Percentiles rank a stretch among this genome's conserved stretches.
Conservation (phyloP, 2,329 filamentous ascomycete genomes). For the Apiospora saccharicola region DNA sequence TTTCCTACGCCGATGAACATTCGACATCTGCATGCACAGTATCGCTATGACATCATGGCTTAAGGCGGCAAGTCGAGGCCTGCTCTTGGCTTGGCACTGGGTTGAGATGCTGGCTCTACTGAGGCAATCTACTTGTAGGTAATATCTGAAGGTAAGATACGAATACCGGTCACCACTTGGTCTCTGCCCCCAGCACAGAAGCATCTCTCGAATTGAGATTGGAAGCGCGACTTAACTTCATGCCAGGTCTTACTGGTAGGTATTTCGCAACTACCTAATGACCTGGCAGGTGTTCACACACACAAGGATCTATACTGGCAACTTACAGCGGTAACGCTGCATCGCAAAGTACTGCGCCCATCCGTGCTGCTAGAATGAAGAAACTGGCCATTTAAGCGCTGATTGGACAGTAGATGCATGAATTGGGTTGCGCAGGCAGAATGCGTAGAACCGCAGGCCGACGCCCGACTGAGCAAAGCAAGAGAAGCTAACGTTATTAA, state of each 20-base stretch:
- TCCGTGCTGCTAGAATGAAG: constrained; percentile 15
- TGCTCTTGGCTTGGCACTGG: not conserved
- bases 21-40: not conserved
- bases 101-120: not conserved
- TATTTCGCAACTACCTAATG: not conserved
- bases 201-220: not conserved
- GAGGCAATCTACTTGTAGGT: not conserved
- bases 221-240: not conserved
- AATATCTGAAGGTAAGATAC: not conserved
- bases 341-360: constrained; percentile 19
- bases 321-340: constrained; percentile 13
- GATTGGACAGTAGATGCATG: constrained; percentile 16
- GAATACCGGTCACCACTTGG: not conserved
- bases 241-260: not conserved
- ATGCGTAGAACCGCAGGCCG: constrained; percentile 7
- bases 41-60: not conserved
- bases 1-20: not conserved
- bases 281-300: not conserved
- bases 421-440: constrained; percentile 21
- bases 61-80: constrained; percentile 6
- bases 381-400: not conserved
- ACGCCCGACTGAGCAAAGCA: constrained; percentile 9
- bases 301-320: not conserved
- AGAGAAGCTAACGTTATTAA: not conserved
- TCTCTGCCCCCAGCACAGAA: not conserved